phyloP scores from a whole-genome alignment of 2,329 filamentous ascomycete species.

The Magnaporthales sp. region DNA sequence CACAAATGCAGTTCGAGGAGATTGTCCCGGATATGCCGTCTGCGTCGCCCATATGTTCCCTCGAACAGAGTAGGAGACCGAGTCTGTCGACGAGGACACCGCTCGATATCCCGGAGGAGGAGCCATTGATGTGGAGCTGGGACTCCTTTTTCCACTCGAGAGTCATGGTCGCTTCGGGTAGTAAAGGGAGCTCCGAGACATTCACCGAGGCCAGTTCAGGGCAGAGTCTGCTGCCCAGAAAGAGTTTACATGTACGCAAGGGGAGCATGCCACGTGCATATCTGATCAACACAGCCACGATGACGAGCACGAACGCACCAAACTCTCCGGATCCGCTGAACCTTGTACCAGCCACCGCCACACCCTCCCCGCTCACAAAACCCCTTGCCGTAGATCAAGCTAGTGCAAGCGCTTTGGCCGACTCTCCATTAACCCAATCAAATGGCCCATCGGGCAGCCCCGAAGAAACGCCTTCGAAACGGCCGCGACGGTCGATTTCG shows the following conservation, averaged over 20 bases:
- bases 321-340: background rate
- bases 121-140: constrained; percentile 28
- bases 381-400: background rate
- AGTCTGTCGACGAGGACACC: constrained; percentile 9
- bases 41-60: constrained; percentile 19
- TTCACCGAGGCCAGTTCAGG: constrained; percentile 21
- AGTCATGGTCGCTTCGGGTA: constrained; percentile 18
- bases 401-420: constrained; percentile 2
- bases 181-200: constrained; percentile 18
- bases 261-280: constrained; percentile 21
- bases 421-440: background rate
- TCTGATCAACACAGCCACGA: constrained; percentile 24
- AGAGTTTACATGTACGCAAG: constrained; percentile 17
- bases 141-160: constrained; percentile 49
- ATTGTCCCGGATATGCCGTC: constrained; percentile 11
- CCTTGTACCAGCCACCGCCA: constrained; percentile 9
- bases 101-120: constrained; percentile 6
- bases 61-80: constrained; percentile 23
- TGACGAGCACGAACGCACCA: constrained; percentile 10
- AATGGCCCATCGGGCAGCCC: constrained; percentile 11
- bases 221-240: constrained; percentile 23
- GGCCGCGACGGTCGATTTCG: constrained; percentile 44
- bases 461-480: constrained; percentile 33
- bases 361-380: constrained; percentile 7
- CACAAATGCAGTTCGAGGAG: constrained; percentile 33